Conservation (phyloP, 805 yeast genomes). For the Lipomyces anomalus region DNA sequence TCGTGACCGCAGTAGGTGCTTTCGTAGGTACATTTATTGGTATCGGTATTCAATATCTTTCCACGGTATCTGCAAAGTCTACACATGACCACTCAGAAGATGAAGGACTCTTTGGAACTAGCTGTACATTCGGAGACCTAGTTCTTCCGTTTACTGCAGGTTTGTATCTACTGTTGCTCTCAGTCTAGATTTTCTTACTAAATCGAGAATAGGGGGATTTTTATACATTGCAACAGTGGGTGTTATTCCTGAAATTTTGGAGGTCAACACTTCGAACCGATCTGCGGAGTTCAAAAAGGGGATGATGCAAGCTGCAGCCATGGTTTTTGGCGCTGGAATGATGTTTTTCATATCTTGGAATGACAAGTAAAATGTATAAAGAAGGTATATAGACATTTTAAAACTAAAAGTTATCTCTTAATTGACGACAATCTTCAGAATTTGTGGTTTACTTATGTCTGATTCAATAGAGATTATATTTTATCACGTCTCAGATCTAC, state of each 20-base stretch:
- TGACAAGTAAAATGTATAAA: conserved; percentile 34
- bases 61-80: too few species aligned
- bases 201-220: conserved; percentile 40
- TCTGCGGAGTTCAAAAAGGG: conserved; percentile 40
- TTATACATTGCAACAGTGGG: conserved; percentile 67
- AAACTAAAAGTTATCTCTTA: too few species aligned
- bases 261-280: conserved; percentile 34
- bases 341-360: conserved; percentile 51
- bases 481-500: too few species aligned
- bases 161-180: conserved; percentile 3
- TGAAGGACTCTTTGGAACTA: conserved; percentile 45
- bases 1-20: conserved; percentile 61
- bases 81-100: conserved; percentile 13
- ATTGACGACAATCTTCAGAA: too few species aligned
- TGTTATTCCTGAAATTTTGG: conserved; percentile 67
- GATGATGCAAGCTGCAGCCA: conserved; percentile 44
- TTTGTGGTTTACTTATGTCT: too few species aligned
- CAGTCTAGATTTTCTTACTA: too few species aligned
- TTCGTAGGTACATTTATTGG: conserved; percentile 62
- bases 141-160: conserved; percentile 73
- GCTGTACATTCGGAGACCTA: conserved; percentile 46
- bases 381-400: too few species aligned
- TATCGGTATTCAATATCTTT: conserved; percentile 39
- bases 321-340: conserved; percentile 50
- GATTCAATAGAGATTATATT: too few species aligned